Evolutionary conservation across 192 early-diverging fungal genomes (phyloP), one percentile per base, ranked within the genome.

Genomic region (Phlyctochytrium arcticum): DNA sequence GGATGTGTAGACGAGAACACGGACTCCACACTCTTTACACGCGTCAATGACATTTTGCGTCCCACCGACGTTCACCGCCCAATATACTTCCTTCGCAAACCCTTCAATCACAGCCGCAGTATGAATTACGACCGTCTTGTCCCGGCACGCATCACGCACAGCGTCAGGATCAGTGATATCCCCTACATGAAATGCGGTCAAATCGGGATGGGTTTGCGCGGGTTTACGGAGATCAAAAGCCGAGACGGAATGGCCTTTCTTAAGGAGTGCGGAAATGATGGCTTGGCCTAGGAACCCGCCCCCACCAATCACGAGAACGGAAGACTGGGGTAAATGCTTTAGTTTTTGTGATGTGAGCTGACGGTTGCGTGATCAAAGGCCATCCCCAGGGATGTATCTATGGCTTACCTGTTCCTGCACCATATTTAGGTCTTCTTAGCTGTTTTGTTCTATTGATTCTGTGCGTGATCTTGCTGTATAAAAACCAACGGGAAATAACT

Each of bases 21-120:
- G 62, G 3, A 98, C 89, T 5, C 83, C 82, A 30, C 67, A 62
- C 24, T 67, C 62, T 32, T 81, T 64, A 59, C 93, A 93, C 21
- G 85, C 88, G 17, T 85, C 77, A 23, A 98, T 85, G n/a, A 96
- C 80, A 55, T 88, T 91, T 48, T 76, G 72, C 4, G 95, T 98
- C 47, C 95, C 95, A 6, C 90, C 88, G 26, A 93, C 87, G 60
- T 79, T 73, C 33, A 77, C 80, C 35, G 88, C 89, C 75, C 86
- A 91, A 65, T 88, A 79, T 19, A 88, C 82, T 35, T 80, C 78
- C 44, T 78, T 77, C 3, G 87, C 76, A 57, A 78, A 79, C 61
- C 87, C 87, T 71, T 89, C 87, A 48, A 89, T 77, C 5, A 94
- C 93, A 1, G 92, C 93, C 3, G 94, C 95, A 0, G 92, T 92